Evolutionary conservation across 257 asterid genomes (phyloP).

Genomic region (Ehretia macrophylla): DNA sequence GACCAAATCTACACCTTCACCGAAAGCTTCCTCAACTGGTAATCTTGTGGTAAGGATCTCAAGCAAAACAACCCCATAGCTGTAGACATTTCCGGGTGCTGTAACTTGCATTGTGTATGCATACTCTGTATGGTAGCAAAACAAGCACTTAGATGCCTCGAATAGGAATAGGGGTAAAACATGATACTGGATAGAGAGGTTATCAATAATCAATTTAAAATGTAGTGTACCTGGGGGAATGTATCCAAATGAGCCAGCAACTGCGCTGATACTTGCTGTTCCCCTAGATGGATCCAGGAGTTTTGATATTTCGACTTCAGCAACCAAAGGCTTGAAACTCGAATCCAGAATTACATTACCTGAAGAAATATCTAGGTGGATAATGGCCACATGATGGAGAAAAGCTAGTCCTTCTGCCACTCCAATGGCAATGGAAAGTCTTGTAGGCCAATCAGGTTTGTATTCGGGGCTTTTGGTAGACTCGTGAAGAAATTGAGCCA

Average conservation of each 20-base stretch:
- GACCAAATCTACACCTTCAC: slow-evolving; percentile 95
- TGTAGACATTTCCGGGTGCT: slow-evolving; percentile 93
- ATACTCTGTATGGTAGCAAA: slow-evolving; percentile 47
- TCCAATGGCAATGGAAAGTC: slow-evolving; percentile 83
- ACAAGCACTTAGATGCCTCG: slow-evolving; percentile 7
- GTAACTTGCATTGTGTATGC: slow-evolving; percentile 99
- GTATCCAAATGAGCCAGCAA: slow-evolving; percentile 97
- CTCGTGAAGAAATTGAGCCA: slow-evolving; percentile 72
- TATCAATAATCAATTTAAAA: background rate
- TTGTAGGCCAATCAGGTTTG: slow-evolving; percentile 81
- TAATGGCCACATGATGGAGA: slow-evolving; percentile 77
- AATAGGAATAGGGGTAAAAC: slow-evolving; percentile 16
- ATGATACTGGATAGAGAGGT: background rate
- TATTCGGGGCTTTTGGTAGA: slow-evolving; percentile 35
- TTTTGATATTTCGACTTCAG: slow-evolving; percentile 93
- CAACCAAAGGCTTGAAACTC: slow-evolving; percentile 61
- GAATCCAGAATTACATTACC: slow-evolving; percentile 83
- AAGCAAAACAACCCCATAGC: slow-evolving; percentile 91
- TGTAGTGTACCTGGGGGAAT: slow-evolving; percentile 82
- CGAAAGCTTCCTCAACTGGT: slow-evolving; percentile 93
- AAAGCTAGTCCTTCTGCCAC: slow-evolving; percentile 92
- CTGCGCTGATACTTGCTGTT: slow-evolving; percentile 95
- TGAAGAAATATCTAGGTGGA: slow-evolving; percentile 92
- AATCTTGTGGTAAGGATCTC: slow-evolving; percentile 79
- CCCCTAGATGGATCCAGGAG: slow-evolving; percentile 95